Evolutionary conservation across 306 rosid species (phyloP).

Genomic region (Rosa chinensis): DNA sequence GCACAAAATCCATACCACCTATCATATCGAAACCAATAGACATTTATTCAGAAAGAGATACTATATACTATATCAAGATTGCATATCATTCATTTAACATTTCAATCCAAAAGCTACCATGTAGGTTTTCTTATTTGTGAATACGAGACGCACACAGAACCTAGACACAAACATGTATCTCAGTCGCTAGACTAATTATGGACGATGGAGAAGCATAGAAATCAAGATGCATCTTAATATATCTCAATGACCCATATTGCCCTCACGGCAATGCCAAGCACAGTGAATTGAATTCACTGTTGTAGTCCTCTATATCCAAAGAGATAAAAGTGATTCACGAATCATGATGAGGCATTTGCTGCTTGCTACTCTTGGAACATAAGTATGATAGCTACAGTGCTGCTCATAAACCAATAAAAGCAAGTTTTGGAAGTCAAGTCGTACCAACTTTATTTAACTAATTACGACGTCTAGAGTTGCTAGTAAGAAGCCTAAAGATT

Average conservation of each 20-base stretch:
- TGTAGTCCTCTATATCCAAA: background rate
- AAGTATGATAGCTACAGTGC: background rate
- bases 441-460: background rate
- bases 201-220: background rate
- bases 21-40: background rate
- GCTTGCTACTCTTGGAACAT: background rate
- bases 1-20: background rate
- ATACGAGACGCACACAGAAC: background rate
- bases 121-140: background rate
- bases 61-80: conserved; percentile 3
- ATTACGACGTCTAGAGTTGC: background rate
- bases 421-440: background rate
- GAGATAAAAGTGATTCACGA: background rate
- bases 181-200: background rate
- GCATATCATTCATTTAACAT: background rate
- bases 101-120: background rate
- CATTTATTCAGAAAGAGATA: background rate
- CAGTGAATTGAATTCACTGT: background rate
- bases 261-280: background rate
- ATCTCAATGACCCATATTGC: background rate
- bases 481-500: background rate
- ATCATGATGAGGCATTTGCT: background rate
- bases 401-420: background rate
- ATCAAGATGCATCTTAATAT: background rate
- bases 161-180: background rate